Base-by-base conservation (phyloP, 192 early-diverging fungal species). In the Coemansia brasiliensis region DNA sequence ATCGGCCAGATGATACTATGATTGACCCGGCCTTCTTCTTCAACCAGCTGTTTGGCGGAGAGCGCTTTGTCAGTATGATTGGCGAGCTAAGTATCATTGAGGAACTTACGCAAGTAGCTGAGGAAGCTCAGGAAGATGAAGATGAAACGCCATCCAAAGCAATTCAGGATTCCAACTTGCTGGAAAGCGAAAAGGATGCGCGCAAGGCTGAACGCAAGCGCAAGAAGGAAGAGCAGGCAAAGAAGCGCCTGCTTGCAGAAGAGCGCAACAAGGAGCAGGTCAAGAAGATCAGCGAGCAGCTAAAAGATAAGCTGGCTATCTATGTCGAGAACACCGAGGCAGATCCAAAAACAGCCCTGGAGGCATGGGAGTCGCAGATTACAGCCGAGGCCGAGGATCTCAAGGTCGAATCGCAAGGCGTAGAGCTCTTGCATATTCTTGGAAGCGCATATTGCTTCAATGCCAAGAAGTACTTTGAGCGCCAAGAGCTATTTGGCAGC, bases 21-120 rank as follows among this genome's bases (percentile, higher is more conserved):
- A 86, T 93, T 38, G 93, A 99, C 59, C 93, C 97, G 15, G 86
- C 90, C 44, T 90, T 91, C 52, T 98, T 99, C 82, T 99, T 99
- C 75, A 90, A 83, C 62, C 87, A 93, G 81, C 89, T 92, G 46
- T 99, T 99, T 83, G 97, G 97, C 51, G 95, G 95, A 29, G 97
- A 98, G 65, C 88, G 91, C 45, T 99, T 99, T 82, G 84, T 90
- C n/a, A 89, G 92, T 72, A 89, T 98, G 69, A 95, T 99, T 75
- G 97, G 97, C 26, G 97, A 98, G 65, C 92, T 99, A 51, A 94
- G 92, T 16, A 95, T 99, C 61, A 94, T 93, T 27, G 81, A 86
- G 45, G 95, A 98, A 58, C 93, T 99, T 76, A 86, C 85, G 46
- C 89, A 92, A 41, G 91, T 92, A 59, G 81, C 82, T 55, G 82